phyloP scores from a whole-genome alignment of 1,284 basidiomycete species.

The Ganoderma leucocontextum region DNA sequence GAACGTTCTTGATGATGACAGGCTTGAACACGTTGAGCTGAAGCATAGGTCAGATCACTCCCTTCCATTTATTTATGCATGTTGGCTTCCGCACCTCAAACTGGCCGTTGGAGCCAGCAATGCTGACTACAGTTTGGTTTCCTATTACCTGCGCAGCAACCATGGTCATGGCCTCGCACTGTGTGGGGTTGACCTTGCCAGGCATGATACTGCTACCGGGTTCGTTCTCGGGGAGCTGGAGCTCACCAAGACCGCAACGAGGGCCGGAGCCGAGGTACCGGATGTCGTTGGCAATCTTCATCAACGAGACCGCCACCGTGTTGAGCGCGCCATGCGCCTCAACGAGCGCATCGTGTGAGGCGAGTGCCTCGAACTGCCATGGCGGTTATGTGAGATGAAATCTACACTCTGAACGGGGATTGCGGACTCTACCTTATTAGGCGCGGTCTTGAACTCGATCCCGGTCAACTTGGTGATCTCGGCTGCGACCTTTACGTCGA shows the following conservation, averaged over 20 bases:
- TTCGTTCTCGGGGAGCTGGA: slow-evolving; percentile 97
- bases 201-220: slow-evolving; percentile 99
- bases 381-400: slow-evolving; percentile 22
- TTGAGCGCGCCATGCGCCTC: slow-evolving; percentile 98
- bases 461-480: slow-evolving; percentile 95
- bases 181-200: slow-evolving; percentile 99
- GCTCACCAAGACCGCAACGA: slow-evolving; percentile 96
- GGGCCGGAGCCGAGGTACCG: slow-evolving; percentile 98
- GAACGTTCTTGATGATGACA: slow-evolving; percentile 96
- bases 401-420: not conserved
- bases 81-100: slow-evolving; percentile 77
- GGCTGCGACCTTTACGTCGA: slow-evolving; percentile 93
- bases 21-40: slow-evolving; percentile 99
- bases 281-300: slow-evolving; percentile 99
- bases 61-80: not conserved
- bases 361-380: slow-evolving; percentile 94
- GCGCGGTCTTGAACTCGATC: slow-evolving; percentile 92
- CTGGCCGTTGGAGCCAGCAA: slow-evolving; percentile 95
- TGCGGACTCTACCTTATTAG: slow-evolving; percentile 83
- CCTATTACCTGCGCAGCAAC: slow-evolving; percentile 99
- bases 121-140: slow-evolving; percentile 93
- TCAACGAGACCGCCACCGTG: slow-evolving; percentile 92
- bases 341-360: slow-evolving; percentile 96
- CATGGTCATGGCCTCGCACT: slow-evolving; percentile 99
- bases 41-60: slow-evolving; percentile 12